phyloP scores from a whole-genome alignment of 2,329 filamentous ascomycete species.

The Pezicula carpinea region DNA sequence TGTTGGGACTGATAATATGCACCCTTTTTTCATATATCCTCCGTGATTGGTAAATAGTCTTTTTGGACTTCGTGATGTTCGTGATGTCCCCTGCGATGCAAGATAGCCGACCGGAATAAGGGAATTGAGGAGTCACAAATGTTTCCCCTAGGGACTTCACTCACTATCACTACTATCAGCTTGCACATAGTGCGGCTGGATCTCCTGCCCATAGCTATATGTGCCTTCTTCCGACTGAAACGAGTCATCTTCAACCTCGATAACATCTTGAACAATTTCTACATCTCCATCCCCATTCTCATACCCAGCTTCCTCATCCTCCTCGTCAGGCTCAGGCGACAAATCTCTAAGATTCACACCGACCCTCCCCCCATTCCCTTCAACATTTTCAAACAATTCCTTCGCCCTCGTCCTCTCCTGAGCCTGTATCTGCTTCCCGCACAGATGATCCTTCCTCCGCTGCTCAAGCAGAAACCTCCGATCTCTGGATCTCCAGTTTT shows the following conservation, averaged over 20 bases:
- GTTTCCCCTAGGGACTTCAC: no score
- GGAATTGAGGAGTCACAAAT: no score
- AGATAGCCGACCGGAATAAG: no score
- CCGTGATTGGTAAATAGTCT: no score
- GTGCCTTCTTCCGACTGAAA: not conserved
- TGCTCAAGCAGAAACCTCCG: slow-evolving; percentile 16
- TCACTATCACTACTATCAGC: no score
- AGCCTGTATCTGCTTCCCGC: slow-evolving; percentile 16
- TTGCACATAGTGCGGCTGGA: not conserved
- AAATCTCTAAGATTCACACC: slow-evolving; percentile 12
- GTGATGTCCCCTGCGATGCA: no score
- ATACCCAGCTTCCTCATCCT: slow-evolving; percentile 3
- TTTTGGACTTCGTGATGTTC: no score
- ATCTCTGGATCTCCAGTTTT: slow-evolving; percentile 9
- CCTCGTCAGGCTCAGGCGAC: slow-evolving; percentile 5
- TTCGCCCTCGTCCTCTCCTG: slow-evolving; percentile 33
- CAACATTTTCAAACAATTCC: slow-evolving; percentile 34
- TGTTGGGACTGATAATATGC: no score
- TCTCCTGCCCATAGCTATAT: not conserved
- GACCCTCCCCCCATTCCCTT: slow-evolving; percentile 15
- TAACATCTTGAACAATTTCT: not conserved
- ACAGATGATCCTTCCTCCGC: slow-evolving; percentile 17
- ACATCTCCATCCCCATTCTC: not conserved
- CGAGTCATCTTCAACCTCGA: no score
- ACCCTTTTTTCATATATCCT: no score